Evolutionary conservation across 2,329 filamentous ascomycete species (phyloP).

Genomic region (Dothiorella sarmentorum): DNA sequence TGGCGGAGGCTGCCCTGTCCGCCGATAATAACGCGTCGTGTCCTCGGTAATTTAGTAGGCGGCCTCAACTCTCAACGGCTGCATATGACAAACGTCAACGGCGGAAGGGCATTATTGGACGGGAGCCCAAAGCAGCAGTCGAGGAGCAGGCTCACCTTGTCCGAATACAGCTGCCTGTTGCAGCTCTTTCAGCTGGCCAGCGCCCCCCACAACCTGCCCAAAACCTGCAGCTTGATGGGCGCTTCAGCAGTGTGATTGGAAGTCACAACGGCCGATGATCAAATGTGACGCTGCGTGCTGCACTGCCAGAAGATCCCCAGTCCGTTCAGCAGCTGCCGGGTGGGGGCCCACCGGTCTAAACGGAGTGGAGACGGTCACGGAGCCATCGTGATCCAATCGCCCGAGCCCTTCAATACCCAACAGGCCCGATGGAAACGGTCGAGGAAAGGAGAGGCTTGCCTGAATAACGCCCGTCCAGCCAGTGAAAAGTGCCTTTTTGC

Average conservation of each 20-base stretch:
- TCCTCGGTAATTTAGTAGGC: slow-evolving; percentile 17
- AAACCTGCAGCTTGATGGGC: slow-evolving; percentile 6
- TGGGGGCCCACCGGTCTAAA: slow-evolving; percentile 13
- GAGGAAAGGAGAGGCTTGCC: neutral
- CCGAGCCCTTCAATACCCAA: neutral
- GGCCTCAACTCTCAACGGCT: neutral
- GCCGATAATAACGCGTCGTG: slow-evolving; percentile 18
- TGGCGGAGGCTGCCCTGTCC: slow-evolving; percentile 20
- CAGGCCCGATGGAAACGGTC: neutral
- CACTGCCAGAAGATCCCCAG: slow-evolving; percentile 15
- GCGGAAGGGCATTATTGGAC: neutral
- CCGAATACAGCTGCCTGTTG: neutral
- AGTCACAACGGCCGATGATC: slow-evolving; percentile 3
- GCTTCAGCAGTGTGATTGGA: slow-evolving; percentile 15
- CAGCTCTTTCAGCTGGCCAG: slow-evolving; percentile 5
- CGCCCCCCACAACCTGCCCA: neutral
- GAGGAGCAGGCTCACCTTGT: neutral
- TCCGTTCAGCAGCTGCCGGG: neutral
- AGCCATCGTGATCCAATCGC: slow-evolving; percentile 14
- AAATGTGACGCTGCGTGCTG: slow-evolving; percentile 16
- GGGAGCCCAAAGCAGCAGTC: neutral
- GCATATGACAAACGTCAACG: slow-evolving; percentile 1
- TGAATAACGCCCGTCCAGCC: neutral
- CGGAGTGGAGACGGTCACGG: slow-evolving; percentile 7
- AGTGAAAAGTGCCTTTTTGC: neutral